Evolutionary conservation across 2,329 filamentous ascomycete genomes (phyloP), one percentile per base, ranked within the genome.

Genomic region (Albophoma yamanashiensis): DNA sequence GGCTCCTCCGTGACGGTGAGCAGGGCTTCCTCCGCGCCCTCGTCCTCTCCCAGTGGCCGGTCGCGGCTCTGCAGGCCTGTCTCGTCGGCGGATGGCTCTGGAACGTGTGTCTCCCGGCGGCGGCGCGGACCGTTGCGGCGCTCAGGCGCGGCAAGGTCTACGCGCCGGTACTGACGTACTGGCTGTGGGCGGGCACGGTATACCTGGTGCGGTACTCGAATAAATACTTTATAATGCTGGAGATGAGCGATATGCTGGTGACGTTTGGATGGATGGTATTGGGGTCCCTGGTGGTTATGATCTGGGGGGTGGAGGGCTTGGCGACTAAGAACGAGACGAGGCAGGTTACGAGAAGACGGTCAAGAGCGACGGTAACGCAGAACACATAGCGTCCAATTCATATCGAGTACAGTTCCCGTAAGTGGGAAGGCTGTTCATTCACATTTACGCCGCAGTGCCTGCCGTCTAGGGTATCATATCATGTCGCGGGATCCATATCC

Each of bases 141-240:
- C 50, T 53, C 17, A 50, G 17, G 38, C 22, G 57, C 11, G 62
- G 61, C 25, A 47, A 56, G 11, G 52, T 60, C 1, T 34, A 34
- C 55, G 62, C 53, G 36, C n/a, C 62, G 56, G 27, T 60, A 27
- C 12, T 60, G 36, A 42, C 67, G 43, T 42, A 65, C 20, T 57
- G 52, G 38, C 6, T 65, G 12, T 56, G 61, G 59, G 63, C 55
- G 11, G 59, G 40, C 1, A 69, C 67, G 57, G 65, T 56, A 40
- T 63, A 67, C 22, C 31, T 76, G 34, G 65, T 75, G 17, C 63
- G 64, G 45, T 71, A 71, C 59, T 72, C 74, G 38, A 73, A 74
- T 50, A 68, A 65, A 43, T 72, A 76, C 58, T 76, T 73, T 61
- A 67, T 78, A 7, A 67, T 70, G 53, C 64, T 76, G 25, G 71